Percentiles rank a stretch among this genome's conserved stretches.
Evolutionary conservation across 306 rosid genomes (phyloP).

Genomic region (Vicia villosa): DNA sequence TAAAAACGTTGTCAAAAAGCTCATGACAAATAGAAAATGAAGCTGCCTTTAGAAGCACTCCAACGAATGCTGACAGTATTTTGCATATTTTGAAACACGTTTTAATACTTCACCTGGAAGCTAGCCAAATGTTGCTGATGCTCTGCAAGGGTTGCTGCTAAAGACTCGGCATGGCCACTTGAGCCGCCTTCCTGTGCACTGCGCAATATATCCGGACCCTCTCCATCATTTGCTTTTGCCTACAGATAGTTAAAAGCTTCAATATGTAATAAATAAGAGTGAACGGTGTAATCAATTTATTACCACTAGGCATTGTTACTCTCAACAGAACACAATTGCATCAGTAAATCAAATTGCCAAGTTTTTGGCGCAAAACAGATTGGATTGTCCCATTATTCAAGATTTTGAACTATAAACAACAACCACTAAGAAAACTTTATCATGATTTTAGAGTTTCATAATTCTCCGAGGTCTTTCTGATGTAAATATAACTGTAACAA

Average conservation of each 20-base stretch:
- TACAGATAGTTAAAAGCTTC: slow-evolving; percentile 42
- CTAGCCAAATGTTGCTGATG: slow-evolving; percentile 99
- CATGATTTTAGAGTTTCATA: slow-evolving; percentile 5
- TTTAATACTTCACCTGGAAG: slow-evolving; percentile 74
- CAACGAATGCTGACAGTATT: slow-evolving; percentile 12
- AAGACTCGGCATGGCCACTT: slow-evolving; percentile 90
- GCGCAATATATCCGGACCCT: slow-evolving; percentile 94
- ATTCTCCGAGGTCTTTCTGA: slow-evolving; percentile 1
- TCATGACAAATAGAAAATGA: slow-evolving; percentile 19
- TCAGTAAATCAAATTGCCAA: slow-evolving; percentile 21
- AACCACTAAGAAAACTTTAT: slow-evolving; percentile 10
- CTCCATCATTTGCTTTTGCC: slow-evolving; percentile 99
- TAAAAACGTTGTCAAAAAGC: neutral
- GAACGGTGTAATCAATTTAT: slow-evolving; percentile 15
- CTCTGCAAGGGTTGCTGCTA: slow-evolving; percentile 93
- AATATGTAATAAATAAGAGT: slow-evolving; percentile 9
- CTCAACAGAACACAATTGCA: slow-evolving; percentile 26
- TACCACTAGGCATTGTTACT: slow-evolving; percentile 1
- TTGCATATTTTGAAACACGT: slow-evolving; percentile 28
- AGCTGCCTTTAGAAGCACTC: slow-evolving; percentile 22
- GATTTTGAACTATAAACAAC: slow-evolving; percentile 23
- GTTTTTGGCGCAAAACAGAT: slow-evolving; percentile 11
- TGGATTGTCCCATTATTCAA: slow-evolving; percentile 12
- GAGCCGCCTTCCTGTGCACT: slow-evolving; percentile 73
- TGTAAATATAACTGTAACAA: neutral